These are phyloP conservation scores for Trametes cinnabarina DNA, from an alignment of 768 basidiomycete genomes.

Conservation along the genomic window DNA sequence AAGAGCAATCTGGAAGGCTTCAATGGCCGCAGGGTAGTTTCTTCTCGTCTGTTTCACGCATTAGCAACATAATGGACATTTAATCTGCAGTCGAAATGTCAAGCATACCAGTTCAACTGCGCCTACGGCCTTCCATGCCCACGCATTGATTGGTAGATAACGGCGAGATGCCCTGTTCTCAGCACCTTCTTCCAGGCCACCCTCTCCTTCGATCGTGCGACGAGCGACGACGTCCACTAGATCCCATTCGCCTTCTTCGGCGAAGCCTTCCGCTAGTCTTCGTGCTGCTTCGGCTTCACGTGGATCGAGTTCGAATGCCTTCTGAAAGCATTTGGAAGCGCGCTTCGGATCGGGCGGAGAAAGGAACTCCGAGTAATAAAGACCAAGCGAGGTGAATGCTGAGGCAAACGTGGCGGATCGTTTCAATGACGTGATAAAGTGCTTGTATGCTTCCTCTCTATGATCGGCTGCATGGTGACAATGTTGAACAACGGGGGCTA, in stretches of 20 bases:
- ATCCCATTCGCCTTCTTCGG: constrained; percentile 93
- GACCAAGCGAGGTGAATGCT: constrained; percentile 89
- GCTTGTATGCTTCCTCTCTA: constrained; percentile 67
- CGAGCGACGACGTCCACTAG: constrained; percentile 92
- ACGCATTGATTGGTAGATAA: constrained; percentile 77
- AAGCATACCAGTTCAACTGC: constrained; percentile 80
- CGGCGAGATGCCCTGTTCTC: constrained; percentile 41
- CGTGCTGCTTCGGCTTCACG: constrained; percentile 83
- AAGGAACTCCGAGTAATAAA: constrained; percentile 76
- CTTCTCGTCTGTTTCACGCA: constrained; percentile 50
- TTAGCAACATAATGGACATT: constrained; percentile 3
- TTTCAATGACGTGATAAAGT: constrained; percentile 80
- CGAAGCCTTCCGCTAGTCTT: constrained; percentile 83
- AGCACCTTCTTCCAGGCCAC: constrained; percentile 53
- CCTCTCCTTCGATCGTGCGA: constrained; percentile 91
- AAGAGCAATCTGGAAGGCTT: constrained; percentile 83
- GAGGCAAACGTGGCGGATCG: constrained; percentile 76
- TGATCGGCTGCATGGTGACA: constrained; percentile 38
- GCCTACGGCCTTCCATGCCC: constrained; percentile 98
- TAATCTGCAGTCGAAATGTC: constrained; percentile 10
- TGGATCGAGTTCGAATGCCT: constrained; percentile 95
- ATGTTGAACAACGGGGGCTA: neutral
- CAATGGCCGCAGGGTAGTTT: constrained; percentile 73
- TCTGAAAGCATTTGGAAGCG: constrained; percentile 95
- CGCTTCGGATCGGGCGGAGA: constrained; percentile 77